Percentiles rank a stretch among this genome's conserved stretches.
Evolutionary conservation across 805 yeast species (phyloP).

Genomic region (Barnettozyma populi): DNA sequence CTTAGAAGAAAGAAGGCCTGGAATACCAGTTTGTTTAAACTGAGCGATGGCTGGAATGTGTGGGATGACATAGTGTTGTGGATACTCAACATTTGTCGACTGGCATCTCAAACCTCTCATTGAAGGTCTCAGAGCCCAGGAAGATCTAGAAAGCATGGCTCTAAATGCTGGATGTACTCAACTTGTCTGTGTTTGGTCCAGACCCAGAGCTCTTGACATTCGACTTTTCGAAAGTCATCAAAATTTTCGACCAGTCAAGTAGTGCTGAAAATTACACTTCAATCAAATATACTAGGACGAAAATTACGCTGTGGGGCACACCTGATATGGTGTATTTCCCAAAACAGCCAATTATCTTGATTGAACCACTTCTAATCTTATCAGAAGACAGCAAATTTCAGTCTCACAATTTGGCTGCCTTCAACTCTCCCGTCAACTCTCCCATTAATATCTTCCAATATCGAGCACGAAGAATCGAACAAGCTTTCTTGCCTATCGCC

Average conservation of each 20-base stretch:
- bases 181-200: not conserved
- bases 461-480: not conserved
- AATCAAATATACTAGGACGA: not conserved
- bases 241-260: not conserved
- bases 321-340: not conserved
- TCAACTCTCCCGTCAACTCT: not conserved
- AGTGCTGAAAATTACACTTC: not conserved
- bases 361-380: not conserved
- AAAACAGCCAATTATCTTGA: not conserved
- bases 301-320: not conserved
- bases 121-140: not conserved
- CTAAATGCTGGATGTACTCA: not conserved
- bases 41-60: constrained; percentile 8
- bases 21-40: constrained; percentile 33
- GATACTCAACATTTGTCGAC: constrained; percentile 6
- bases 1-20: constrained; percentile 42
- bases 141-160: not conserved
- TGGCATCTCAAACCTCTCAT: constrained; percentile 2
- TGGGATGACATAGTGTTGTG: constrained; percentile 12
- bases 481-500: not conserved
- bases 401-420: not conserved
- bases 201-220: not conserved
- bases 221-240: not conserved
- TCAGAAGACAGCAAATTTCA: not conserved
- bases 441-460: not conserved